Evolutionary conservation across 2,329 filamentous ascomycete species (phyloP).

Genomic region (Amauroascus niger): DNA sequence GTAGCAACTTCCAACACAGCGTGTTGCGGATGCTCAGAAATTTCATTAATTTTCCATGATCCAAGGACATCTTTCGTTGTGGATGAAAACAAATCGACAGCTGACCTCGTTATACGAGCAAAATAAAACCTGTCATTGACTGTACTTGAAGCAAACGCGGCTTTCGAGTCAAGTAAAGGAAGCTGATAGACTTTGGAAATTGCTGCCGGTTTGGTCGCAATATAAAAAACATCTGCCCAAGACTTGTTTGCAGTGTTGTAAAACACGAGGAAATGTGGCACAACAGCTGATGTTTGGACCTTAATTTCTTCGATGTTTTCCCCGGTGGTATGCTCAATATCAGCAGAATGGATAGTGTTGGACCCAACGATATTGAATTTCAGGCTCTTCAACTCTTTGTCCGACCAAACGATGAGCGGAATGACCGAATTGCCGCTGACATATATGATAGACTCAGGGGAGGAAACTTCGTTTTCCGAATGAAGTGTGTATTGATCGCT

Average conservation of each 20-base stretch:
- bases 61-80: conserved; percentile 65
- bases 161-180: conserved; percentile 58
- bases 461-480: conserved; percentile 60
- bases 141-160: conserved; percentile 69
- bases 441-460: conserved; percentile 33
- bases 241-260: conserved; percentile 60
- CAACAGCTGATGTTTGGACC: conserved; percentile 64
- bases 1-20: conserved; percentile 74
- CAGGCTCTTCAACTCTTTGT: conserved; percentile 35
- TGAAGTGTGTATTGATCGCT: conserved; percentile 61
- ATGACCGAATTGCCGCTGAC: conserved; percentile 34
- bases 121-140: conserved; percentile 79
- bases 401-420: conserved; percentile 38
- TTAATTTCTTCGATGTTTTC: conserved; percentile 46
- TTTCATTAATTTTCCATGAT: conserved; percentile 55
- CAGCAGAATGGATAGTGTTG: conserved; percentile 32
- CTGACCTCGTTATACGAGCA: conserved; percentile 65
- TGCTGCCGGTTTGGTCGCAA: conserved; percentile 59
- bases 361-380: conserved; percentile 40
- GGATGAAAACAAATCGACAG: conserved; percentile 65
- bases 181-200: conserved; percentile 73
- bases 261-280: conserved; percentile 77
- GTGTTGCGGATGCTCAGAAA: conserved; percentile 47
- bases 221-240: conserved; percentile 77
- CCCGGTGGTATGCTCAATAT: conserved; percentile 33